phyloP scores from a whole-genome alignment of 257 asterid genomes.

The Datura wrightii region DNA sequence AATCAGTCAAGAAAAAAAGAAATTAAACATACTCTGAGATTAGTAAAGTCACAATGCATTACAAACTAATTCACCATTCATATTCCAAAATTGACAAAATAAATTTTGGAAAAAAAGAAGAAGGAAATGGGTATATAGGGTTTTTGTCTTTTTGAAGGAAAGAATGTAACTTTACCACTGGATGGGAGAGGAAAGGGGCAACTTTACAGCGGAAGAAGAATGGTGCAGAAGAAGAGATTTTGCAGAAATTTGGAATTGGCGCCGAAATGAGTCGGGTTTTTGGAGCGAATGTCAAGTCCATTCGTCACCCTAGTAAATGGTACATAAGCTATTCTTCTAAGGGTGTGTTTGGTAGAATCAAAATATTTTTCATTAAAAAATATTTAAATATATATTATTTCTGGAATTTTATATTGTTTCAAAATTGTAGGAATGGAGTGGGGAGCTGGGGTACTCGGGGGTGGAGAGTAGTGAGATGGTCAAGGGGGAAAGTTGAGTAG shows the following conservation, averaged over 20 bases:
- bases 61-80: neutral
- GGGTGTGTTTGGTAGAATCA: too few species aligned
- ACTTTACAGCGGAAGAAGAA: neutral
- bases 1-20: neutral
- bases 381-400: too few species aligned
- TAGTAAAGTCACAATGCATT: neutral
- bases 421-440: too few species aligned
- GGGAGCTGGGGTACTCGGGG: too few species aligned
- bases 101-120: neutral
- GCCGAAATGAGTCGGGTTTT: neutral
- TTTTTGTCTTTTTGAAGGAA: neutral
- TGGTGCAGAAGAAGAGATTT: neutral
- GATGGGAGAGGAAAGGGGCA: neutral
- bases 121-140: neutral
- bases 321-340: too few species aligned
- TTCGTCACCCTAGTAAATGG: slow-evolving; percentile 17
- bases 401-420: too few species aligned
- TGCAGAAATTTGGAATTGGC: slow-evolving; percentile 20
- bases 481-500: too few species aligned
- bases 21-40: neutral
- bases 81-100: neutral
- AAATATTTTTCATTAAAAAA: too few species aligned
- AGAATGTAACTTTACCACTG: neutral
- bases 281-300: neutral
- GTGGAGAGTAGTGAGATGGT: too few species aligned